Percentiles rank a stretch among this genome's conserved stretches.
Conservation (phyloP, 441 rosid genomes). For the Brassica balearica region DNA sequence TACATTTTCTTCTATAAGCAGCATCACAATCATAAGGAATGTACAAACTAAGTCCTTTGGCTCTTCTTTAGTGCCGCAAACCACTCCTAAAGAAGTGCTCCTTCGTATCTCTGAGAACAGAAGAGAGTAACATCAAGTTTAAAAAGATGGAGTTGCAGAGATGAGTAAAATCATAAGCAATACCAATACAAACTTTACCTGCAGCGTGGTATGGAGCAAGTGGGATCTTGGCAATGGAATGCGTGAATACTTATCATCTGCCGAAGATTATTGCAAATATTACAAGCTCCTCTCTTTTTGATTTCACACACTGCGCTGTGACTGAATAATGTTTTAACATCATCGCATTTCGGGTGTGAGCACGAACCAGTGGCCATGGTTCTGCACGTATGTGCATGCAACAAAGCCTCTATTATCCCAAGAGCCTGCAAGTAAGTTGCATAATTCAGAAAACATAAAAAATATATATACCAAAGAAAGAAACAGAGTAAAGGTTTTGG, state of each 20-base stretch:
- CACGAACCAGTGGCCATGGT: constrained; percentile 35
- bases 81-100: background rate
- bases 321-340: constrained; percentile 47
- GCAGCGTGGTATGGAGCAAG: constrained; percentile 59
- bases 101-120: constrained; percentile 26
- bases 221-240: constrained; percentile 43
- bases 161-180: background rate
- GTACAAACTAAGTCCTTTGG: constrained; percentile 7
- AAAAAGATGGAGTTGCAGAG: background rate
- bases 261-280: constrained; percentile 44
- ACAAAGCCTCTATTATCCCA: constrained; percentile 47
- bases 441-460: background rate
- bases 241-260: constrained; percentile 47
- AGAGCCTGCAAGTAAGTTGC: constrained; percentile 22
- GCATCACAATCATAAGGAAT: constrained; percentile 17
- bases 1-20: constrained; percentile 24
- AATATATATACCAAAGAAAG: background rate
- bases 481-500: background rate
- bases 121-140: constrained; percentile 29
- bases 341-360: constrained; percentile 49
- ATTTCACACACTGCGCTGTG: constrained; percentile 52
- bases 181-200: constrained; percentile 38
- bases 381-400: constrained; percentile 53
- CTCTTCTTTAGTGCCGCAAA: background rate
- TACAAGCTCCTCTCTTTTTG: constrained; percentile 47